Evolutionary conservation across 306 rosid species (phyloP), one percentile per base, ranked within the genome.

Genomic region (Inga oerstediana): DNA sequence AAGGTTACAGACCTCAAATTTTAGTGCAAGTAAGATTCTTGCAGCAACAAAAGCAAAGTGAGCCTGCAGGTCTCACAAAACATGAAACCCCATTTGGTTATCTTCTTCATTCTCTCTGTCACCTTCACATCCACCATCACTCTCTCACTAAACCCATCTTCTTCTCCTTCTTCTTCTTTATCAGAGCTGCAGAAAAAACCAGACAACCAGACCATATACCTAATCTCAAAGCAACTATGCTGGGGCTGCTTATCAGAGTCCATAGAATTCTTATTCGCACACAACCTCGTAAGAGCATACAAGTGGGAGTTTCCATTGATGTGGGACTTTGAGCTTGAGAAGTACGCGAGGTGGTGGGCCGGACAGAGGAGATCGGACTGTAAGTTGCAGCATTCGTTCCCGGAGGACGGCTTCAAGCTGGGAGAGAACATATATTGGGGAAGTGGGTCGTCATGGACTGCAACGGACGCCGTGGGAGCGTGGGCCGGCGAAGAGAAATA

Each of bases 391-490:
- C 98, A 94, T 51, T 94, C 98, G 0, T 94, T 94, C 79, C 98
- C 98, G 0, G 98, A 94, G 52, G 61, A 83, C 11, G 90, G 59
- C 61, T 94, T 94, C 77, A 92, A 92, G 88, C 74, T 94, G 0
- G 98, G 98, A 11, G 98, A 94, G 90, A 94, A 94, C 74, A 91
- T 92, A 14, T 94, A 19, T 24, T 94, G 97, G 98, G 98, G 98
- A 24, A 86, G 97, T 59, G 98, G 98, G 51, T 76, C 93, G 0
- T 2, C 81, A 3, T 94, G 97, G 97, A 89, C 90, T 3, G 93
- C 98, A 1, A 61, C 13, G 0, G 97, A 94, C 78, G 96, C 97
- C 0, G 98, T 94, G 0, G 81, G 77, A n/a, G 85, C 87, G 2
- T 94, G 97, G 98, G 90, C 93, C 0, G 85, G 59, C 15, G 97